Conservation (phyloP, 805 yeast genomes). For the Priceomyces carsonii region DNA sequence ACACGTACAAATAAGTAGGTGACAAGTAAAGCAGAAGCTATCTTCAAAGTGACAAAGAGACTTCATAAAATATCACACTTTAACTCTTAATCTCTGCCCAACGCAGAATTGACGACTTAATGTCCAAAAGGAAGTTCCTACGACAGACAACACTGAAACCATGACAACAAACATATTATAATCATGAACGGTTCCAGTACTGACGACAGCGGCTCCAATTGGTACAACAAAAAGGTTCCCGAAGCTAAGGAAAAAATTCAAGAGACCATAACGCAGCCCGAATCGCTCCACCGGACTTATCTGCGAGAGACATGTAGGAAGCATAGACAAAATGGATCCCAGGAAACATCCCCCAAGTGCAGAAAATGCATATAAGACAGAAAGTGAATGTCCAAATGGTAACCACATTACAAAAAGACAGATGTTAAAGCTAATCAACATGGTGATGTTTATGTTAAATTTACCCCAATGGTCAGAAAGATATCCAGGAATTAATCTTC, state of each 20-base stretch:
- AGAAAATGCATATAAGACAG: constrained; percentile 32
- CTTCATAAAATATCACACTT: no score
- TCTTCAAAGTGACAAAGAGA: no score
- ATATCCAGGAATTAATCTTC: constrained; percentile 33
- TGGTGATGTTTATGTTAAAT: constrained; percentile 31
- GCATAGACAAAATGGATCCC: constrained; percentile 35
- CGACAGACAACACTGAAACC: constrained; percentile 27
- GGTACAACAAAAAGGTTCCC: constrained; percentile 38
- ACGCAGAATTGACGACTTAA: constrained; percentile 21
- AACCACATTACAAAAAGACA: constrained; percentile 32
- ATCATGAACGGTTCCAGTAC: constrained; percentile 22
- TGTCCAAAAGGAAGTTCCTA: constrained; percentile 30
- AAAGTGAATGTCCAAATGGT: constrained; percentile 28
- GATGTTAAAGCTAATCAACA: constrained; percentile 26
- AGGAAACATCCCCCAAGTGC: constrained; percentile 35
- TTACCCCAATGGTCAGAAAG: constrained; percentile 28
- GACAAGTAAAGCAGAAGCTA: no score
- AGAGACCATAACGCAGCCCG: constrained; percentile 37
- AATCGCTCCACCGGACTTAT: constrained; percentile 48
- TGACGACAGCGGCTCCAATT: constrained; percentile 31
- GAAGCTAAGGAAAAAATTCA: constrained; percentile 29
- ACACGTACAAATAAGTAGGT: no score
- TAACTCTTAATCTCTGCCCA: constrained; percentile 21
- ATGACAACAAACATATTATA: constrained; percentile 33
- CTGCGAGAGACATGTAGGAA: constrained; percentile 57